Evolutionary conservation across 139 green algal genomes (phyloP).

Genomic region (Closterium sp.): DNA sequence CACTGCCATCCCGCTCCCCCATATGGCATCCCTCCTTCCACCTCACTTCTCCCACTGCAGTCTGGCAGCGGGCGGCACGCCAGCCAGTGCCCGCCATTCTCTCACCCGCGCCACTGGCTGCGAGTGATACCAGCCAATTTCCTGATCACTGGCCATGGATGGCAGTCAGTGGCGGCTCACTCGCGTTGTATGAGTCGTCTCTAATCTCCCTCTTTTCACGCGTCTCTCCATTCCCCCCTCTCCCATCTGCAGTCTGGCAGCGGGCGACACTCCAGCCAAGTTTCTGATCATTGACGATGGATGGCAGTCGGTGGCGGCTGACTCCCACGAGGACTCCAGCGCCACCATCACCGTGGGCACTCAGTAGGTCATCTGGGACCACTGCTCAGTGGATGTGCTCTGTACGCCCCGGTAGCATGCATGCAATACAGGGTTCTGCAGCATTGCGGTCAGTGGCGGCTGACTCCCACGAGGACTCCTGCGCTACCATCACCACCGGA

Average conservation of each 20-base stretch:
- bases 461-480: not conserved
- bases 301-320: constrained; percentile 52
- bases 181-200: not conserved
- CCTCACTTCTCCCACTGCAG: not conserved
- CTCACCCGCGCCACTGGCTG: too few species aligned
- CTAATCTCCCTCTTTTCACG: not conserved
- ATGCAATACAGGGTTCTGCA: not conserved
- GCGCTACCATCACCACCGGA: not conserved
- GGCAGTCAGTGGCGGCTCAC: constrained; percentile 44
- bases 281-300: constrained; percentile 66
- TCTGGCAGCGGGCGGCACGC: constrained; percentile 29
- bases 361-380: constrained; percentile 38
- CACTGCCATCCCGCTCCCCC: too few species aligned
- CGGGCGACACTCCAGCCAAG: constrained; percentile 46
- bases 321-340: constrained; percentile 1
- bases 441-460: constrained; percentile 53
- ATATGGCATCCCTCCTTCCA: not conserved
- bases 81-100: too few species aligned
- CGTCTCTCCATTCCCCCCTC: not conserved
- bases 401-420: too few species aligned
- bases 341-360: constrained; percentile 10
- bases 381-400: not conserved
- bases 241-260: constrained; percentile 33
- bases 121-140: too few species aligned
- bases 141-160: constrained; percentile 58